Evolutionary conservation across 441 rosid species (phyloP).

Genomic region (Gossypium lobatum): DNA sequence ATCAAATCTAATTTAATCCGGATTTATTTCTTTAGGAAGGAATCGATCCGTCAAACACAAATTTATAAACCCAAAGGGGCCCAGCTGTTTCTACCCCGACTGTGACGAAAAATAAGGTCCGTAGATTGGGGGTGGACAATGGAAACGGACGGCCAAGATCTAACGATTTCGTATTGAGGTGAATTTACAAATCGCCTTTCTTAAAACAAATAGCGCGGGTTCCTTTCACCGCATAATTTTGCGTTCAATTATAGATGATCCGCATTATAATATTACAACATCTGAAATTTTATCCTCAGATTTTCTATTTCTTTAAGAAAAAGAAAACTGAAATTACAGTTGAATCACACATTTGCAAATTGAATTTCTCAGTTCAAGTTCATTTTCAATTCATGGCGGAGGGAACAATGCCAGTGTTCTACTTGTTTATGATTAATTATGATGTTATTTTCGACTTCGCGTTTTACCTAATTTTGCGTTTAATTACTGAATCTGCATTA

Average conservation of each 20-base stretch:
- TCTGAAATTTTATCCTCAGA: not conserved
- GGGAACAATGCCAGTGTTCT: too few species aligned
- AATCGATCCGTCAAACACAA: too few species aligned
- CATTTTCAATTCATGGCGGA: not conserved
- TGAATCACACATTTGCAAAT: not conserved
- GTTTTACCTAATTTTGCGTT: too few species aligned
- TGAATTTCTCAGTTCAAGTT: not conserved
- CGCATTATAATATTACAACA: not conserved
- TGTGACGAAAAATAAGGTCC: constrained; percentile 28
- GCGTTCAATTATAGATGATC: not conserved
- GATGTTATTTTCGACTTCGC: too few species aligned
- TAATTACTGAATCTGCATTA: not conserved
- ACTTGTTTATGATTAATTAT: too few species aligned
- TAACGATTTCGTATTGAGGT: constrained; percentile 12
- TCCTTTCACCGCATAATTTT: constrained; percentile 15
- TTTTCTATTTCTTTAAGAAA: not conserved
- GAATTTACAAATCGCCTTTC: constrained; percentile 11
- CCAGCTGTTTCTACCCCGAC: constrained; percentile 29
- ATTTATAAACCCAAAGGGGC: not conserved
- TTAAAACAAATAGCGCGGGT: constrained; percentile 37
- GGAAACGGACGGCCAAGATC: constrained; percentile 36
- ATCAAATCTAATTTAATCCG: too few species aligned
- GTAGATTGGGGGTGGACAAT: not conserved
- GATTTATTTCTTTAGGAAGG: too few species aligned
- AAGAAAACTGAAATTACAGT: not conserved